These are phyloP conservation scores for Phytophthora pistaciae DNA, from an alignment of 352 stramenopile species.

Conservation along the genomic window DNA sequence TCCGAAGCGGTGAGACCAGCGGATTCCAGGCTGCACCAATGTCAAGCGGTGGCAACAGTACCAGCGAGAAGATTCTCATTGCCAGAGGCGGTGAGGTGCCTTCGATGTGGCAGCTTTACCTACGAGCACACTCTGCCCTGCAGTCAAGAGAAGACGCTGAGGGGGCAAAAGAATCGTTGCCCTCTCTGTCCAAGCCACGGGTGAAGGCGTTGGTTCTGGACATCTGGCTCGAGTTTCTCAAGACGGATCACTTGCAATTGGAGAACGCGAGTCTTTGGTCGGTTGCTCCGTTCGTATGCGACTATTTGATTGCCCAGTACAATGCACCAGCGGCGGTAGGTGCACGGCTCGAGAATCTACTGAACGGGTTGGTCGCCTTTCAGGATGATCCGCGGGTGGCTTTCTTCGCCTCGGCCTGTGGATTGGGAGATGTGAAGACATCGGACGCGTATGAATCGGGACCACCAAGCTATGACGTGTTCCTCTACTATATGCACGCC, in stretches of 20 bases:
- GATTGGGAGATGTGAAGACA: conserved; percentile 35
- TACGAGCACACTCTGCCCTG: conserved; percentile 32
- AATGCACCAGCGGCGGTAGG: conserved; percentile 58
- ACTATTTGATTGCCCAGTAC: conserved; percentile 73
- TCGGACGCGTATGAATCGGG: conserved; percentile 12
- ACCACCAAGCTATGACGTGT: conserved; percentile 59
- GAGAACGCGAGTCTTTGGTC: conserved; percentile 62
- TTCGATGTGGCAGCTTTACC: conserved; percentile 50
- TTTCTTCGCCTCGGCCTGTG: conserved; percentile 71
- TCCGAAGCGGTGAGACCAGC: conserved; percentile 16
- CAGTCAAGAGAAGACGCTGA: conserved; percentile 23
- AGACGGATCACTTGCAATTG: conserved; percentile 64
- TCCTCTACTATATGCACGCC: conserved; percentile 77
- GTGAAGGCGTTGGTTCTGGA: conserved; percentile 65
- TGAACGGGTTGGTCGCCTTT: conserved; percentile 49
- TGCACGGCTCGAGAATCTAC: conserved; percentile 60
- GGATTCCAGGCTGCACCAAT: conserved; percentile 6
- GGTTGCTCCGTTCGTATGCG: conserved; percentile 74
- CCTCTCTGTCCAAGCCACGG: conserved; percentile 38
- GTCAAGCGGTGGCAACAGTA: conserved; percentile 16
- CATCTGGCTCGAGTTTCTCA: conserved; percentile 82
- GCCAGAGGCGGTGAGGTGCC: conserved; percentile 37
- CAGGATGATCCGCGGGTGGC: conserved; percentile 61
- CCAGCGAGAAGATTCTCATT: conserved; percentile 22
- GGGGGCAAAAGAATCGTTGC: conserved; percentile 20